Base-by-base conservation (phyloP, 495 filamentous ascomycete genomes). In the Rhypophila decipiens region DNA sequence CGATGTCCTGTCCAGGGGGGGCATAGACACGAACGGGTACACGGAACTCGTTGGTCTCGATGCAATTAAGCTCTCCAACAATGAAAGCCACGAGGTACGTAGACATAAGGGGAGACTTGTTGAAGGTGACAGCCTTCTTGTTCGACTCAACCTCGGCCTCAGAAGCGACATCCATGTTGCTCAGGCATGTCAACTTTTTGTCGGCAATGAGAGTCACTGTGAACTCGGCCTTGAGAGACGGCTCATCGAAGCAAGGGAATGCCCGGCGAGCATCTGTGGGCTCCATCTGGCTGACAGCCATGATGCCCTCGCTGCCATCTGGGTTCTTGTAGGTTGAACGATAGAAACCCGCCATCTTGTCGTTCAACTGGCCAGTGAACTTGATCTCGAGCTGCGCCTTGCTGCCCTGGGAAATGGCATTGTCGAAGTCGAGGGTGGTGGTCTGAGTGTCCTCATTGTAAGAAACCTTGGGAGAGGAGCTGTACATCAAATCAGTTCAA, bases 291-390 rank as follows among this genome's bases (percentile, higher is more conserved):
- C 82, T 83, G 9, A 86, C 87, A 27, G 84, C 85, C 62, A 88
- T 58, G 55, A 83, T 75, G 39, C 78, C 77, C 31, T 78, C 75
- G 13, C 64, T 71, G 22, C 85, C 85, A 53, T 84, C 76, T 33
- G 69, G 57, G 53, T 74, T 78, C 66, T 83, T 83, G 68, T 84
- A 87, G 0, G 83, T 86, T 13, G 85, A 87, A 17, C 85, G 75
- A 67, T 88, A 89, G 74, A 89, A 88, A 42, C 85, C 85, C 48
- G 84, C 84, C 83, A 88, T 86, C 63, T 85, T 85, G 67, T 89
- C 82, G 66, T 88, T 88, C 38, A 89, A 68, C 35, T 69, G 66
- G 39, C 85, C 85, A 10, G 74, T 77, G 63, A 82, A 89, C 57
- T 74, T 80, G 60, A 83, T 77, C 55, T 40, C 76, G 23, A 89